These are phyloP conservation scores for Musa beccarii DNA, from an alignment of 176 grass and related monocot genomes.

Conservation along the genomic window DNA sequence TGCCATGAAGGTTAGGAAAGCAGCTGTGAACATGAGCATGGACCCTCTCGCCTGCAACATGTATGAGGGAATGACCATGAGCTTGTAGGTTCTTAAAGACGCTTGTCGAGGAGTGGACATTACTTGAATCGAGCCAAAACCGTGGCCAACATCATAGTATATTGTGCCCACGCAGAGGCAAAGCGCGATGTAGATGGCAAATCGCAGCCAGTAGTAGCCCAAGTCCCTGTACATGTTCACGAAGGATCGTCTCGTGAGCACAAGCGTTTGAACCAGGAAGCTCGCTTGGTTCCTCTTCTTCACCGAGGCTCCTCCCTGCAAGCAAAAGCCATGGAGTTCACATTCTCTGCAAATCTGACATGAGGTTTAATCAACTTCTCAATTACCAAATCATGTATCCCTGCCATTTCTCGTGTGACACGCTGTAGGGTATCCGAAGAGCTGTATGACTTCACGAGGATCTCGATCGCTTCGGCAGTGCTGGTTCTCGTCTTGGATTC, in stretches of 20 bases:
- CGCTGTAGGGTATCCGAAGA: conserved; percentile 48
- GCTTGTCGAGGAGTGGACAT: neutral
- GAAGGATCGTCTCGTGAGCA: conserved; percentile 74
- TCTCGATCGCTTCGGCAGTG: conserved; percentile 41
- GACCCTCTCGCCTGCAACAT: conserved; percentile 62
- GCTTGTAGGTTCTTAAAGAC: neutral
- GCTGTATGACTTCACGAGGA: conserved; percentile 46
- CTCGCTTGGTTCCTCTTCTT: conserved; percentile 49
- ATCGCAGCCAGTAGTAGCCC: conserved; percentile 84
- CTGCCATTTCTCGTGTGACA: conserved; percentile 29
- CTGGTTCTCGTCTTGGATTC: conserved; percentile 14
- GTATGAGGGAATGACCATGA: neutral
- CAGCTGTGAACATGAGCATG: conserved; percentile 63
- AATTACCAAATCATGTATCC: conserved; percentile 1
- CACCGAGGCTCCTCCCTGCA: conserved; percentile 42
- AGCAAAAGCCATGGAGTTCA: neutral
- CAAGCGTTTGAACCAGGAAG: conserved; percentile 53
- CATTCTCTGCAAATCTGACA: neutral
- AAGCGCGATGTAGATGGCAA: conserved; percentile 58
- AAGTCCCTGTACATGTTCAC: conserved; percentile 94
- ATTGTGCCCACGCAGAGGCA: conserved; percentile 80
- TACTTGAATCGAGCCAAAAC: conserved; percentile 66
- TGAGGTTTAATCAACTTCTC: conserved; percentile 29
- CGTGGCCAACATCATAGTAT: conserved; percentile 48
- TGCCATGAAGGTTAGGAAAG: conserved; percentile 88